phyloP scores from a whole-genome alignment of 2,329 filamentous ascomycete species.

The Pestalotiopsis sp. region DNA sequence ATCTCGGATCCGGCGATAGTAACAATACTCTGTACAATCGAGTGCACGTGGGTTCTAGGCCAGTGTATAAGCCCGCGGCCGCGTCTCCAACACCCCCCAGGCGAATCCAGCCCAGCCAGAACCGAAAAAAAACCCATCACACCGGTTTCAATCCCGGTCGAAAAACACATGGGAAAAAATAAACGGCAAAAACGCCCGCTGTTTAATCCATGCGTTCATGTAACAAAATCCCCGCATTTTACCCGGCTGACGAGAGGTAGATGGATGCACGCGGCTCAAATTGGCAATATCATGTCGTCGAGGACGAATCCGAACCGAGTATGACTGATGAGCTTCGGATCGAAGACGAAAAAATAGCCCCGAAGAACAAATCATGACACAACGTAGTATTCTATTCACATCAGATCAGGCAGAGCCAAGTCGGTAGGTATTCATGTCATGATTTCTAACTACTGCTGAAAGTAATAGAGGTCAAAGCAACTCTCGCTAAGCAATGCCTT shows the following conservation, averaged over 20 bases:
- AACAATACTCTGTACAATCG: background rate
- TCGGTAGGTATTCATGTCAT: background rate
- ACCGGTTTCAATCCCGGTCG: no score
- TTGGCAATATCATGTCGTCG: background rate
- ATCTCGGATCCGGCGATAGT: no score
- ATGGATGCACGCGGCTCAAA: background rate
- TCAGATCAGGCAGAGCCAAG: background rate
- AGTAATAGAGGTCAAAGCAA: background rate
- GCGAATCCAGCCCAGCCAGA: no score
- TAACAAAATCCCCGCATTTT: background rate
- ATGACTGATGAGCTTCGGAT: background rate
- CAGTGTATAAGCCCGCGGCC: slow-evolving; percentile 9
- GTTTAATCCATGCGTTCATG: background rate
- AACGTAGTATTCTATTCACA: background rate
- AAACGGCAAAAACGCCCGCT: background rate
- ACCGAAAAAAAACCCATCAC: no score
- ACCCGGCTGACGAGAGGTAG: background rate
- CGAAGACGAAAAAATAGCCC: background rate
- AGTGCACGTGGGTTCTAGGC: background rate
- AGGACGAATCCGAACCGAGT: background rate
- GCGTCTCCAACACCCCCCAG: slow-evolving; percentile 18
- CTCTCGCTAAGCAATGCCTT: background rate
- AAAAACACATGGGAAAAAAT: no score
- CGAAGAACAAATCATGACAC: background rate
- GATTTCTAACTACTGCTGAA: background rate